Percentiles rank a stretch among this genome's conserved stretches.
Conservation (phyloP, 2,329 filamentous ascomycete species). For the Nothopassalora personata region DNA sequence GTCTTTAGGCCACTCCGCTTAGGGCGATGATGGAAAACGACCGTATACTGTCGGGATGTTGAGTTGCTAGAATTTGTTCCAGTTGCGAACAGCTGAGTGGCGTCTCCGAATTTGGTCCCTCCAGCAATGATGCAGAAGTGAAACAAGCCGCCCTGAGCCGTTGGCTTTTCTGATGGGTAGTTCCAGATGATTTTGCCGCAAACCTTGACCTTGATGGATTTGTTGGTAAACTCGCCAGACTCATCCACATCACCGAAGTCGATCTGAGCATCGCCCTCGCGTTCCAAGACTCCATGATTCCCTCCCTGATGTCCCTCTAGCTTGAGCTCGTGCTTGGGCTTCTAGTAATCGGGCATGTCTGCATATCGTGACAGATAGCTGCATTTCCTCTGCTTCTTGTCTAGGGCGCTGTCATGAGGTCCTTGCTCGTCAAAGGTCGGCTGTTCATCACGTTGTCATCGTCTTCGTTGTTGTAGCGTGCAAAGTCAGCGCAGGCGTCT, state of each 20-base stretch:
- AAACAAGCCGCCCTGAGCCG: conserved; percentile 46
- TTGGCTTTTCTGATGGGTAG: conserved; percentile 45
- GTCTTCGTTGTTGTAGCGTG: conserved; percentile 37
- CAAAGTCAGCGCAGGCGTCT: conserved; percentile 49
- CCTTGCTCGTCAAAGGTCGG: conserved; percentile 18
- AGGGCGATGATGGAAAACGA: conserved; percentile 46
- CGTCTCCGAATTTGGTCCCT: conserved; percentile 42
- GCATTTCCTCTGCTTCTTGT: conserved; percentile 2
- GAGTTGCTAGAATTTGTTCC: conserved; percentile 48
- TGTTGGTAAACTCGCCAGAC: conserved; percentile 29
- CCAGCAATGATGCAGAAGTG: conserved; percentile 50
- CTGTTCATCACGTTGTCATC: conserved; percentile 29
- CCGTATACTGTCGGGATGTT: conserved; percentile 42
- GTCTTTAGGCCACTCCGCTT: conserved; percentile 41
- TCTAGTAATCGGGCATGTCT: conserved; percentile 13
- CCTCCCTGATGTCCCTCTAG: conserved; percentile 18
- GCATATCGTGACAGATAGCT: neutral
- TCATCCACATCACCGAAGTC: conserved; percentile 37
- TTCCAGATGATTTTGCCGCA: conserved; percentile 49
- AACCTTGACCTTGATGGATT: conserved; percentile 43
- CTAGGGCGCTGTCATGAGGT: conserved; percentile 11
- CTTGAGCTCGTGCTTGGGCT: conserved; percentile 33
- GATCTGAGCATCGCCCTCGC: conserved; percentile 22
- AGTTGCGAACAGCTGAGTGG: conserved; percentile 45
- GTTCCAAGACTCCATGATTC: conserved; percentile 1